Evolutionary conservation across 2,329 filamentous ascomycete species (phyloP), one percentile per base, ranked within the genome.

Genomic region (Aspergillus ibericus): DNA sequence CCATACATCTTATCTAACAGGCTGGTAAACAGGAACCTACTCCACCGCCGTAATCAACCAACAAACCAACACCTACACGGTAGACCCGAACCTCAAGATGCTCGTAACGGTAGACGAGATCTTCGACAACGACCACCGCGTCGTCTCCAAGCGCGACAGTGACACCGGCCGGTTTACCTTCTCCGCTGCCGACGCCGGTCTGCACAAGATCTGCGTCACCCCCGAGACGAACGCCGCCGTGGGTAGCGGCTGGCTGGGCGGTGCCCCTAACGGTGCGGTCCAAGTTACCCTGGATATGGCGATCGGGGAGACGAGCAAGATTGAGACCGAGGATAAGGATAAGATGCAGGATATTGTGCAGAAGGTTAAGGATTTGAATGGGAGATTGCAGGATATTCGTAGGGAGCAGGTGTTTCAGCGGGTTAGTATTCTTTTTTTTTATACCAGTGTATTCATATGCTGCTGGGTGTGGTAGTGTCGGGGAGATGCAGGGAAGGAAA

Each of bases 81-180:
- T 88, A 72, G 90, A 95, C 75, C 83, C 87, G 63, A 88, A 88
- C 64, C 82, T 96, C 62, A 88, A 85, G 78, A 89, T 98, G 75
- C 91, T 88, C 79, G 96, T 98, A 70, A 93, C 91, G 15, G 93
- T 98, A 58, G 93, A 97, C 68, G 95, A 99, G 82, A 85, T 89
- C 71, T 99, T 99, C 78, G 93, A 98, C 84, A 93, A 96, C 78
- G 89, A 98, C 82, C 95, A 99, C 85, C 92, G 93, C 63, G 90
- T 99, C 62, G 91, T 98, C 63, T 91, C 88, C 65, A 92, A 96
- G 78, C 88, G 89, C 61, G 93, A 93, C 69, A 78, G 83, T 42
- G 79, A 85, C 60, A 81, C 84, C 44, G 93, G 95, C 67, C 90
- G 90, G 72, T 98, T 98, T 83, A 97, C 93, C 71, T 98, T 99